Evolutionary conservation across 164 flowering plant species (phyloP).

Genomic region (Taxillus chinensis): DNA sequence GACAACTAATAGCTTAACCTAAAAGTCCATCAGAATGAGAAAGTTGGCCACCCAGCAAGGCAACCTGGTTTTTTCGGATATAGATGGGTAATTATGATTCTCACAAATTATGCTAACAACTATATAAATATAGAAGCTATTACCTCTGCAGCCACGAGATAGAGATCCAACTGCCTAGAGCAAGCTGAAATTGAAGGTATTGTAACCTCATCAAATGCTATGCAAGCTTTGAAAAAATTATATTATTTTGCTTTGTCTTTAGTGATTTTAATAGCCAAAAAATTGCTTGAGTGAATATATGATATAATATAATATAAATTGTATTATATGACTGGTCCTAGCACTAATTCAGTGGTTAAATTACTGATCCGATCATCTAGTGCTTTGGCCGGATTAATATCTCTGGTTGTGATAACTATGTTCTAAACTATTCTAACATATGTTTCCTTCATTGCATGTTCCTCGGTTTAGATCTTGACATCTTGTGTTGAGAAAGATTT

Average conservation of each 20-base stretch:
- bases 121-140: constrained; percentile 6
- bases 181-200: constrained; percentile 53
- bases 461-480: constrained; percentile 25
- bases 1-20: constrained; percentile 48
- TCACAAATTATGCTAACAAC: no score
- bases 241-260: constrained; percentile 28
- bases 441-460: not conserved
- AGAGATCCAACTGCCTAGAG: constrained; percentile 49
- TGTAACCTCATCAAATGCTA: constrained; percentile 84
- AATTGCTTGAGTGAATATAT: constrained; percentile 67
- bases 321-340: no score
- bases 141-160: constrained; percentile 89
- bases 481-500: constrained; percentile 69
- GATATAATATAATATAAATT: no score
- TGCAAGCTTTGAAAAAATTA: constrained; percentile 66
- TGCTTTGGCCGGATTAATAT: no score
- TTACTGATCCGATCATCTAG: no score
- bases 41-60: constrained; percentile 58
- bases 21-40: constrained; percentile 72
- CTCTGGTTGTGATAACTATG: no score
- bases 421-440: no score
- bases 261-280: constrained; percentile 52
- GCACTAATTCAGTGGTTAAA: no score
- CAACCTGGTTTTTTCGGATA: constrained; percentile 51
- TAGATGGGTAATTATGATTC: no score